These are phyloP conservation scores for Cercospora berteroae DNA, from an alignment of 2,329 filamentous ascomycete species.

Conservation along the genomic window DNA sequence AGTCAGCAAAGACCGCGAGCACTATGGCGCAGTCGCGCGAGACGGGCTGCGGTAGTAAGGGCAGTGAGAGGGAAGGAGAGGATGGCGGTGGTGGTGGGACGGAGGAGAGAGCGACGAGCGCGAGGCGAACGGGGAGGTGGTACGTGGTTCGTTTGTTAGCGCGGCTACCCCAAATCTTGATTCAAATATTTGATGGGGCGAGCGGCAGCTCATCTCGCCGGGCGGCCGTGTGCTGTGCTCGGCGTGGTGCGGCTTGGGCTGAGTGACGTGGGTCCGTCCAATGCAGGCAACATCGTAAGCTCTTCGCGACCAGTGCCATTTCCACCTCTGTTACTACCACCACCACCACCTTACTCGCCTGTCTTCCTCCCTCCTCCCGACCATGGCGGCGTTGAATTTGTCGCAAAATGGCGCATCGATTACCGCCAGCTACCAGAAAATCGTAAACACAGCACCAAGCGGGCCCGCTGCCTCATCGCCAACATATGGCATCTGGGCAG, in stretches of 20 bases:
- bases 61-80: neutral
- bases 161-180: neutral
- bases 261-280: neutral
- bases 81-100: neutral
- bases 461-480: constrained; percentile 64
- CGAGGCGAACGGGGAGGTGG: neutral
- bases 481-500: constrained; percentile 87
- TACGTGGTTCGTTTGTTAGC: neutral
- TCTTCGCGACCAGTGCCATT: neutral
- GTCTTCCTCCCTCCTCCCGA: constrained; percentile 36
- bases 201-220: neutral
- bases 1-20: neutral
- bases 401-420: constrained; percentile 56
- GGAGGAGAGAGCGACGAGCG: neutral
- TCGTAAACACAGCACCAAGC: constrained; percentile 61
- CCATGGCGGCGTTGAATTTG: constrained; percentile 68
- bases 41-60: neutral
- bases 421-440: constrained; percentile 60
- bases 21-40: constrained; percentile 1
- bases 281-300: constrained; percentile 1
- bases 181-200: neutral
- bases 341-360: neutral
- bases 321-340: neutral
- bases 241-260: neutral
- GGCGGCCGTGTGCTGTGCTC: neutral